Evolutionary conservation across 176 grass and related monocot species (phyloP), one percentile per base, ranked within the genome.

Genomic region (Raddia guianensis): DNA sequence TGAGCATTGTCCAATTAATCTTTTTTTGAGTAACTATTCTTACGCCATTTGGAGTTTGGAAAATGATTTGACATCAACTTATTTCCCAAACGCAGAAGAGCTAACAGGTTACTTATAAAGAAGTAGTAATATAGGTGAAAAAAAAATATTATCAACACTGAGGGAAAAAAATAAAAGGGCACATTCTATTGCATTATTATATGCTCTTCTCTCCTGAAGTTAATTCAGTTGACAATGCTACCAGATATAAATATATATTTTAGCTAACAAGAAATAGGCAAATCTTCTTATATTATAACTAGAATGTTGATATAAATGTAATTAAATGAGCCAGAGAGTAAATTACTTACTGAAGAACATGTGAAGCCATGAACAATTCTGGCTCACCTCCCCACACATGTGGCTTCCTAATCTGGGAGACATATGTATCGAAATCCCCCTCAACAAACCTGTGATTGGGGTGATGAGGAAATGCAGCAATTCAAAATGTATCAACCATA

Each of bases 401-500:
- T 68, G 90, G 89, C 63, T 87, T 71, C 45, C 90, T 93, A 65
- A 95, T 95, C 70, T 93, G 78, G 5, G 96, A 88, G 52, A 95
- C 90, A 74, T 91, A 91, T 99, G 82, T 80, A 84, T 99, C 84
- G 5, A 99, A 99, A 89, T 93, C 90, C 16, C 92, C 92, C 64
- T 99, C 96, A 49, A 95, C 48, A 74, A 94, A 93, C 92, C 96
- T 99, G 72, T 19, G 56, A 42, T 60, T 40, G 16, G 34, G 33
- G 27, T 63, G 49, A 65, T 27, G 42, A 60, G 11, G 7, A 74
- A 45, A 88, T 43, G 21, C 48, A 53, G 19, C 3, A 54, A 8
- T 53, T 35, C 14, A 55, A 2, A 75, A 83, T 0, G 21, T 76
- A 63, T 68, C 4, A 48, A 51, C 15, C 20, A 54, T 49, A 59